A percentile compares a stretch with the other conserved stretches of the same genome.
Evolutionary conservation across 176 grass and related monocot genomes (phyloP).

Genomic region (Oryza punctata): DNA sequence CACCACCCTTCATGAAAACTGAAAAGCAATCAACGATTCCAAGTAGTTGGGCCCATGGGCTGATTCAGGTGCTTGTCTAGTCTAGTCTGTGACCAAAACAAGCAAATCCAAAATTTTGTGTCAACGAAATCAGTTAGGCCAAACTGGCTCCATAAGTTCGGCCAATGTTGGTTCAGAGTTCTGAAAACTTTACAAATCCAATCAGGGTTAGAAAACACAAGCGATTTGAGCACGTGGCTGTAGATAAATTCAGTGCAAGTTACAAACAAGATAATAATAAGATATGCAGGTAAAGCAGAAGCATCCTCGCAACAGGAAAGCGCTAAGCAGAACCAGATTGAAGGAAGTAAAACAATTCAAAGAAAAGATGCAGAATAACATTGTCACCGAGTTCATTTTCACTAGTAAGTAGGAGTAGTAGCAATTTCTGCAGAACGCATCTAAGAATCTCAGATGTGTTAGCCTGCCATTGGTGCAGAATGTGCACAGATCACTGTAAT

Average conservation of each 20-base stretch:
- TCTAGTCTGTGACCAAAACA: background rate
- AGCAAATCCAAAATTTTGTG: background rate
- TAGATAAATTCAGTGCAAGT: background rate
- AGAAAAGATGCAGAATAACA: background rate
- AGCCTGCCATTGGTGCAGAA: background rate
- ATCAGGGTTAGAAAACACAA: background rate
- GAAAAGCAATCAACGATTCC: background rate
- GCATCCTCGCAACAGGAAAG: background rate
- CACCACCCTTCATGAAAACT: background rate
- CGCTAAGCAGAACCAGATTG: background rate
- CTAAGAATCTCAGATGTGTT: background rate
- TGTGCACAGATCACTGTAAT: background rate
- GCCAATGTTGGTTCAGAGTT: background rate
- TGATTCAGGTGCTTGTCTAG: background rate
- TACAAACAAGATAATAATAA: background rate
- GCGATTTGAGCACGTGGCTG: background rate
- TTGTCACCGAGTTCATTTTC: background rate
- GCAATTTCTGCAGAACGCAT: background rate
- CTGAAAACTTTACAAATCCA: background rate
- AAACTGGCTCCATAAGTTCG: background rate
- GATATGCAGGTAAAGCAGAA: background rate
- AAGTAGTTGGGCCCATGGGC: background rate
- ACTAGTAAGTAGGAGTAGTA: background rate
- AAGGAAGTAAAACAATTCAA: background rate
- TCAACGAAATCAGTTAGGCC: background rate